Base-by-base conservation (phyloP, 2,329 filamentous ascomycete species). In the Verticillium isaacii region DNA sequence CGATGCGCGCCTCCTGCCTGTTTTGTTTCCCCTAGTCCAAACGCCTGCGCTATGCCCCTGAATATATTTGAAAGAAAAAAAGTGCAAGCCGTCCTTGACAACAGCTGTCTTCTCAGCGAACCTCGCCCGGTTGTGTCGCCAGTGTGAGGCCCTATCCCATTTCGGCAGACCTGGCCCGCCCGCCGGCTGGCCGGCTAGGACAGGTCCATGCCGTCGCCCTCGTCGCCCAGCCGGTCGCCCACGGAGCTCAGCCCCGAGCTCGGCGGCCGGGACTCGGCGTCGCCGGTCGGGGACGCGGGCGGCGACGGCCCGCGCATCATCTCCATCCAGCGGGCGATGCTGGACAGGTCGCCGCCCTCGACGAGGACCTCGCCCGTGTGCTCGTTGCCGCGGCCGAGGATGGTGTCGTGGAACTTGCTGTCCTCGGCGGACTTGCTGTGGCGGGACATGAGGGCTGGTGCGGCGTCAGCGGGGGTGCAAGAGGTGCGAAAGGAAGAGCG, bases 381-480 rank as follows among this genome's bases (percentile, higher is more conserved):
- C 67, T 96, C 92, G 57, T 83, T 84, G 55, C 83, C 80, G 66
- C 88, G 88, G 4, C 94, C 94, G 12, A 98, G 80, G 0, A 95
- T 84, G 0, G 94, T 97, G 34, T 92, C 92, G 67, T 89, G 86
- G 73, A 92, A 96, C 69, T 94, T 89, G 11, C 89, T 89, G 70
- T 96, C 93, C 70, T 96, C 92, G 65, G 90, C 91, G 1, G 90
- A 91, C 69, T 95, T 96, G 77, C 89, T 93, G 74, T 96, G 91
- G 72, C 96, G 97, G 77, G 93, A 95, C 76, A 96, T 97, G 52
- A 98, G 79, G 5, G 88, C 90, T 91, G 66, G 17, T 32, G 11
- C 7, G 19, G 45, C 29, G 45, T 52, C 12, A 52, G 45, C 45
- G 14, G 2, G 23, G 23, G 17, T 1, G 56, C 34, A 50, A 50